phyloP scores from a whole-genome alignment of 2,329 filamentous ascomycete species.

The Plectosphaerella plurivora region DNA sequence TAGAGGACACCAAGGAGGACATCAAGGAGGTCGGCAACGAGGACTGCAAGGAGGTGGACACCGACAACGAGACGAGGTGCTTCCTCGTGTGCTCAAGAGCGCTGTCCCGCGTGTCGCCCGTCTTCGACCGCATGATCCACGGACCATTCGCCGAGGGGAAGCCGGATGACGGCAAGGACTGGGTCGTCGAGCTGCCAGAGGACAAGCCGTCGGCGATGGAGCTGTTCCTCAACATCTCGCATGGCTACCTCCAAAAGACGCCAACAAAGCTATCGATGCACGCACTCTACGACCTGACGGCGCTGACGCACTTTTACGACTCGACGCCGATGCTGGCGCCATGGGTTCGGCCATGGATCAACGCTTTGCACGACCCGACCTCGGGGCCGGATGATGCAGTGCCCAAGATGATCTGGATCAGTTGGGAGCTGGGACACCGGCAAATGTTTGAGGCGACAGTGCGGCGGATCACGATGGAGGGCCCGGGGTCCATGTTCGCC shows the following conservation, averaged over 20 bases:
- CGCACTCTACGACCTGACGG: constrained; percentile 19
- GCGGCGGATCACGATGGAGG: constrained; percentile 18
- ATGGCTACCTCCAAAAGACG: constrained; percentile 20
- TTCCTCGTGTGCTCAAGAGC: constrained; percentile 22
- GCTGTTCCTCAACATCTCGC: constrained; percentile 23
- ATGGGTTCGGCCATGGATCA: constrained; percentile 18
- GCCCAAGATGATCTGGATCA: constrained; percentile 21
- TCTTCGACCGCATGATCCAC: constrained; percentile 23
- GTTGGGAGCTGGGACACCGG: constrained; percentile 23
- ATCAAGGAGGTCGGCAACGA: too few species aligned
- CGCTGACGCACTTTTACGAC: constrained; percentile 25
- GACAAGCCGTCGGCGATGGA: constrained; percentile 22
- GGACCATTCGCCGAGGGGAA: constrained; percentile 19
- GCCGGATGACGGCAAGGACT: constrained; percentile 8
- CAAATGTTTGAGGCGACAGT: constrained; percentile 15
- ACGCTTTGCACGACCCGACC: constrained; percentile 8
- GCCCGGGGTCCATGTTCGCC: constrained; percentile 4
- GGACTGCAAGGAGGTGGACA: neutral
- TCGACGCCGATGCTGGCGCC: constrained; percentile 17
- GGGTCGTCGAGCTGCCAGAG: constrained; percentile 23
- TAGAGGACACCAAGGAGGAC: neutral
- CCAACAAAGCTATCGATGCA: constrained; percentile 14
- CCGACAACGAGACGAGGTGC: neutral
- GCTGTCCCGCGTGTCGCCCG: constrained; percentile 17
- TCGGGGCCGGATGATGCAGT: constrained; percentile 9